Conservation (phyloP, 2,329 filamentous ascomycete species). For the Alternaria gaisen region DNA sequence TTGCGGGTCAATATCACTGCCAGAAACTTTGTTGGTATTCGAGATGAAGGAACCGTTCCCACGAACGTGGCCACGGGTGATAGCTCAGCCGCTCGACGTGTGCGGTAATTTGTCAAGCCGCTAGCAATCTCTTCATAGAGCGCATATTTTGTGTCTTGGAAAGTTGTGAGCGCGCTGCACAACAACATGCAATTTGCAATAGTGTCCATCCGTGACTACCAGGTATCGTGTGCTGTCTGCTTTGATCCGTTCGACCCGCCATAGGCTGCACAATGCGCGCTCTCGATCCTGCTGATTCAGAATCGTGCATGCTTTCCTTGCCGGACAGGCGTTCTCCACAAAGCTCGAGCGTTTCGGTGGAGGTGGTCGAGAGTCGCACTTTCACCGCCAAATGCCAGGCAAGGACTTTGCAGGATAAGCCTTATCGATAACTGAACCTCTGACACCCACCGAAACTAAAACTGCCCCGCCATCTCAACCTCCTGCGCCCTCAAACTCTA, state of each 20-base stretch:
- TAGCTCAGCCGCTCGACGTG: constrained; percentile 17
- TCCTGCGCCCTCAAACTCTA: constrained; percentile 19
- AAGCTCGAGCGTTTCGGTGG: constrained; percentile 25
- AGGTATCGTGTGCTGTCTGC: background rate
- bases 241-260: constrained; percentile 6
- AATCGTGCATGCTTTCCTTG: constrained; percentile 12
- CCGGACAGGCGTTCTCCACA: constrained; percentile 24
- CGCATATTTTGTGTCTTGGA: constrained; percentile 5
- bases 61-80: constrained; percentile 21
- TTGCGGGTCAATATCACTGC: constrained; percentile 21
- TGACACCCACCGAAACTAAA: constrained; percentile 9
- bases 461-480: constrained; percentile 15
- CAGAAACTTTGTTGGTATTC: constrained; percentile 22
- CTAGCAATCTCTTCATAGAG: constrained; percentile 14
- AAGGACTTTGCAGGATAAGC: background rate
- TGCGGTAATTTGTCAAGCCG: constrained; percentile 16
- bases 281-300: constrained; percentile 13
- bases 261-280: constrained; percentile 11
- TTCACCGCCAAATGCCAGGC: constrained; percentile 25
- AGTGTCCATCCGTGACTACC: background rate
- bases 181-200: constrained; percentile 6
- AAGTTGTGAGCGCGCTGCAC: constrained; percentile 7
- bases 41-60: constrained; percentile 22
- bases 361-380: constrained; percentile 19
- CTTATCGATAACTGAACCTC: constrained; percentile 18